Evolutionary conservation across 176 grass and related monocot genomes (phyloP).

Genomic region (Zoysia japonica): DNA sequence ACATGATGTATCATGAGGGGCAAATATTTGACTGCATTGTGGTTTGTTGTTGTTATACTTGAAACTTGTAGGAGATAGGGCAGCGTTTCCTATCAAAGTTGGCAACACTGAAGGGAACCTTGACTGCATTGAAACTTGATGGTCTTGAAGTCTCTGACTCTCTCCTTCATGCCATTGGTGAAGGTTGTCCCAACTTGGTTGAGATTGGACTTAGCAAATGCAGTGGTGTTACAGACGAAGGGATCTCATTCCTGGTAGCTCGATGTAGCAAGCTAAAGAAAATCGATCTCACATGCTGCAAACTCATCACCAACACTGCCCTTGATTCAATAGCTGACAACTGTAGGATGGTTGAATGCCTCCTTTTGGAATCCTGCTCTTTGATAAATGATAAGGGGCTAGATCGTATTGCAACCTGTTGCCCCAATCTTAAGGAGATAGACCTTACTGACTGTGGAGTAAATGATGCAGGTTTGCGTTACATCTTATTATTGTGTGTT

Average conservation of each 20-base stretch:
- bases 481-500: conserved; percentile 9
- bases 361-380: conserved; percentile 76
- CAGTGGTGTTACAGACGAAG: conserved; percentile 70
- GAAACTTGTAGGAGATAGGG: conserved; percentile 62
- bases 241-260: conserved; percentile 72
- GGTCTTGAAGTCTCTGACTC: conserved; percentile 68
- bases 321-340: conserved; percentile 78
- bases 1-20: neutral
- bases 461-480: conserved; percentile 63
- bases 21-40: conserved; percentile 8
- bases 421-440: conserved; percentile 79
- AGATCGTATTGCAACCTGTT: conserved; percentile 54
- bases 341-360: conserved; percentile 72
- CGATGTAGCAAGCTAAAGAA: conserved; percentile 58
- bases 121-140: conserved; percentile 80
- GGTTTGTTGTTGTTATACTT: conserved; percentile 30
- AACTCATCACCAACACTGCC: conserved; percentile 55
- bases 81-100: conserved; percentile 72
- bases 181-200: conserved; percentile 68
- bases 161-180: conserved; percentile 57
- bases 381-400: conserved; percentile 87
- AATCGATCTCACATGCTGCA: conserved; percentile 89
- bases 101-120: conserved; percentile 56
- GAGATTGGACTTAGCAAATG: conserved; percentile 96
- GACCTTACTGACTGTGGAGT: conserved; percentile 94